A percentile compares a stretch with the other conserved stretches of the same genome.
These are phyloP conservation scores for Ogataea dorogensis DNA, from an alignment of 805 yeast genomes.

Conservation along the genomic window DNA sequence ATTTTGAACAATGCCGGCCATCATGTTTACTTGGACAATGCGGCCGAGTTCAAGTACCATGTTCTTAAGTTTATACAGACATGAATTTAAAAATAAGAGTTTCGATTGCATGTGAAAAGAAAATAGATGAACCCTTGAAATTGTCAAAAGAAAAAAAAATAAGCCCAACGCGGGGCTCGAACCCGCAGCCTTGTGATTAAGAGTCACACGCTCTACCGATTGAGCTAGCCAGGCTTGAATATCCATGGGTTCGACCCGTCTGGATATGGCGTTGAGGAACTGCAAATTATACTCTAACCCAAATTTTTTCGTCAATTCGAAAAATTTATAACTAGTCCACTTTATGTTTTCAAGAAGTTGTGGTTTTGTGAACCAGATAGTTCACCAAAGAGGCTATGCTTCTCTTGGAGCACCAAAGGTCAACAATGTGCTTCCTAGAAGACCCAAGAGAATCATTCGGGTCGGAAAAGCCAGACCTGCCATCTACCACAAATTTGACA, in stretches of 20 bases:
- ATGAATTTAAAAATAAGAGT: constrained; percentile 1
- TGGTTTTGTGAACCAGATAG: neutral
- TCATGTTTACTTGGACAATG: constrained; percentile 54
- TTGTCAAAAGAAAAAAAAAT: constrained; percentile 3
- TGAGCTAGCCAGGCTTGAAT: constrained; percentile 26
- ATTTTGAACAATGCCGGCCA: constrained; percentile 49
- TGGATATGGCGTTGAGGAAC: no score
- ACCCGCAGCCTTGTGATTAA: constrained; percentile 31
- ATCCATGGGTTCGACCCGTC: no score
- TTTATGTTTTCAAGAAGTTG: constrained; percentile 3
- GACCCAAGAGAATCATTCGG: constrained; percentile 67
- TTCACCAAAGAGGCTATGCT: constrained; percentile 23
- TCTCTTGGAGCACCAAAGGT: constrained; percentile 29
- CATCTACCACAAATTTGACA: constrained; percentile 85
- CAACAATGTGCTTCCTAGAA: constrained; percentile 34
- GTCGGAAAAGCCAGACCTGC: constrained; percentile 93
- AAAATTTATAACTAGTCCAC: constrained; percentile 2
- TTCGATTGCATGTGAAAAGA: no score
- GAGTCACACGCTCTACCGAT: constrained; percentile 31
- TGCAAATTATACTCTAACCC: no score
- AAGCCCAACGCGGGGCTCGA: constrained; percentile 28
- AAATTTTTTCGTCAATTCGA: constrained; percentile 7
- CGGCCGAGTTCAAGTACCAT: constrained; percentile 31
- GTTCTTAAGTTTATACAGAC: constrained; percentile 27
- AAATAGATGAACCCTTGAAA: no score